Conservation (phyloP, 805 yeast genomes). For the Candida quercuum region DNA sequence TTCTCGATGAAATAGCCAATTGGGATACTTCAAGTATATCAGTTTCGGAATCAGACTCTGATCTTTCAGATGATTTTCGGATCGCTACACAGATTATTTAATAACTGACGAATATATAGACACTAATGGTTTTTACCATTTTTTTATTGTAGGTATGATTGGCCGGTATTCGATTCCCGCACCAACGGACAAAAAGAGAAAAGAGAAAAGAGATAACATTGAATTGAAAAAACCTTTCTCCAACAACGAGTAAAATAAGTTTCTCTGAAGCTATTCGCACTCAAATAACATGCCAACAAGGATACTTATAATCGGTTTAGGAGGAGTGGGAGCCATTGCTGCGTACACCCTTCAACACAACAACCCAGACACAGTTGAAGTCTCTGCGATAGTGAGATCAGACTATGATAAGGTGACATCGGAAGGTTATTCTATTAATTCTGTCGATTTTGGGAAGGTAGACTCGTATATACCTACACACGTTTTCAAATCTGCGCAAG, state of each 20-base stretch:
- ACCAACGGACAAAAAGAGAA: no score
- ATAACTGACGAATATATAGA: no score
- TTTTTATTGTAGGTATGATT: no score
- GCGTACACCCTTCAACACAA: conserved; percentile 53
- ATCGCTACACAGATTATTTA: no score
- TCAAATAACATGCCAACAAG: conserved; percentile 16
- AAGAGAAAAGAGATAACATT: no score
- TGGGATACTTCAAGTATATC: neutral
- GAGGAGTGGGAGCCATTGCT: conserved; percentile 76
- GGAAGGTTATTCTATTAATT: conserved; percentile 51
- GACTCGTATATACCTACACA: conserved; percentile 44
- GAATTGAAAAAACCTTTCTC: no score
- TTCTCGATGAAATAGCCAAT: neutral
- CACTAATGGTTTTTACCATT: no score
- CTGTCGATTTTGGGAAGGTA: conserved; percentile 52
- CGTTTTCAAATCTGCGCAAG: conserved; percentile 28
- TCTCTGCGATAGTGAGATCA: conserved; percentile 56
- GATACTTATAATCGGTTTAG: conserved; percentile 63
- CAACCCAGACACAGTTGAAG: conserved; percentile 35
- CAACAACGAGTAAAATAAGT: no score
- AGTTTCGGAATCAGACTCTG: no score
- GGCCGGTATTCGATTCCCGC: no score
- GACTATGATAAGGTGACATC: conserved; percentile 44
- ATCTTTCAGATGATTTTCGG: no score
- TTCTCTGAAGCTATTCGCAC: no score